A percentile compares a stretch with the other conserved stretches of the same genome.
These are phyloP conservation scores for Eucalyptus melliodora DNA, from an alignment of 345 rosid species.

Conservation along the genomic window DNA sequence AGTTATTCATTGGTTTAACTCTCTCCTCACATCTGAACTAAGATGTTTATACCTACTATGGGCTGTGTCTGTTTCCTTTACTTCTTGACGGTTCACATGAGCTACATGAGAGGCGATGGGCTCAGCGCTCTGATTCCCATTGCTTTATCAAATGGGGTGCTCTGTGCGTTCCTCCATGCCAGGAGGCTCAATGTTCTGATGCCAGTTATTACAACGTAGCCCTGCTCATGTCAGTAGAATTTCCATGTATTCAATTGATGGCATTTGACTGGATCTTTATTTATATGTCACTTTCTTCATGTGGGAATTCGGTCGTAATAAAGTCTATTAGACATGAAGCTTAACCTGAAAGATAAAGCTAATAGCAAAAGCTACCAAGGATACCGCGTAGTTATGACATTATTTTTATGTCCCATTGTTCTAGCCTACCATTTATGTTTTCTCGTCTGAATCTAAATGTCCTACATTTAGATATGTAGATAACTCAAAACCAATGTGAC, in stretches of 20 bases:
- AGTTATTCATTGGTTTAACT: background rate
- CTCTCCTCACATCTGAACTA: background rate
- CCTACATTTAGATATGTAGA: background rate
- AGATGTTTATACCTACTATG: background rate
- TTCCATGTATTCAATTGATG: background rate
- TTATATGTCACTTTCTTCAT: background rate
- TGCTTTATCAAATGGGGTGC: background rate
- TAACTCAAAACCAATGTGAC: background rate
- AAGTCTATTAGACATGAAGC: background rate
- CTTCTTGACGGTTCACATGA: background rate
- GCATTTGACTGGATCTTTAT: background rate
- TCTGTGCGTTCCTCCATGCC: background rate
- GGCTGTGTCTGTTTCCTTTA: background rate
- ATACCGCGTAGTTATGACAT: fast-evolving
- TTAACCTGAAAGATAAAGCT: background rate
- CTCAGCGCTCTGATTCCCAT: background rate
- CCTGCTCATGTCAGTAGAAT: background rate
- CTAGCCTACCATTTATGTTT: background rate
- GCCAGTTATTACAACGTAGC: background rate
- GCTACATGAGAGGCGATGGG: background rate
- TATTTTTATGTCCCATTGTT: background rate
- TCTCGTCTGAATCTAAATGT: background rate
- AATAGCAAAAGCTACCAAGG: background rate
- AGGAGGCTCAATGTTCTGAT: background rate
- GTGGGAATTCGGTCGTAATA: background rate